These are phyloP conservation scores for Tolypocladium paradoxum DNA, from an alignment of 2,329 filamentous ascomycete genomes.

Conservation along the genomic window DNA sequence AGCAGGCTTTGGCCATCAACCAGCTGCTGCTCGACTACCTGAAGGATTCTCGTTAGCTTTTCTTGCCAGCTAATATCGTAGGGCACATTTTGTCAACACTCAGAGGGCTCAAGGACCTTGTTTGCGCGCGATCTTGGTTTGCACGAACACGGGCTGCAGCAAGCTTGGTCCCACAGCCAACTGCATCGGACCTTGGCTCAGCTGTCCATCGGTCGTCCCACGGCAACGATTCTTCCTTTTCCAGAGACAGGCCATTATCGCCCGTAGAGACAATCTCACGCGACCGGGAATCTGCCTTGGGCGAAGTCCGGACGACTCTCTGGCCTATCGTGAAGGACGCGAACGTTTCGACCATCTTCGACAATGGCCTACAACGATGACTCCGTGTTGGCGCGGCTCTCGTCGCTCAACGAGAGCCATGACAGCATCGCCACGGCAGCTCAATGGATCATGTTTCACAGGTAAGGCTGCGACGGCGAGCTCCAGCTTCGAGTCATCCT, in stretches of 20 bases:
- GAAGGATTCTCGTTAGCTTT: not conserved
- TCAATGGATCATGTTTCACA: constrained; percentile 99
- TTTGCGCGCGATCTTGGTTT: not conserved
- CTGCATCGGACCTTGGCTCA: not conserved
- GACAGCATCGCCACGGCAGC: constrained; percentile 93
- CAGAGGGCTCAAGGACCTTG: not conserved
- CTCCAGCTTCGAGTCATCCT: too few species aligned
- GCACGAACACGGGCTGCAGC: not conserved
- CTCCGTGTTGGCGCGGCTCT: constrained; percentile 87
- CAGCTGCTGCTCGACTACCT: not conserved
- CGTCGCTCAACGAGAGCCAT: constrained; percentile 91
- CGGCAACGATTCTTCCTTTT: not conserved
- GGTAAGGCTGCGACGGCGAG: constrained; percentile 39
- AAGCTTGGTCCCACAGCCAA: not conserved
- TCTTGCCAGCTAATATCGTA: not conserved
- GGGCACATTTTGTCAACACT: not conserved
- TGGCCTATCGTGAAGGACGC: not conserved
- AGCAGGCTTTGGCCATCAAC: not conserved
- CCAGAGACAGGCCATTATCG: not conserved
- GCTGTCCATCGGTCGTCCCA: not conserved
- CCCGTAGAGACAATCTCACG: not conserved
- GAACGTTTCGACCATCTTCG: not conserved
- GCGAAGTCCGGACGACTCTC: not conserved
- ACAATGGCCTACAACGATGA: constrained; percentile 92
- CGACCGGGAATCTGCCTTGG: not conserved